Conservation (phyloP, 2,329 filamentous ascomycete genomes). For the Simplicillium sp. region DNA sequence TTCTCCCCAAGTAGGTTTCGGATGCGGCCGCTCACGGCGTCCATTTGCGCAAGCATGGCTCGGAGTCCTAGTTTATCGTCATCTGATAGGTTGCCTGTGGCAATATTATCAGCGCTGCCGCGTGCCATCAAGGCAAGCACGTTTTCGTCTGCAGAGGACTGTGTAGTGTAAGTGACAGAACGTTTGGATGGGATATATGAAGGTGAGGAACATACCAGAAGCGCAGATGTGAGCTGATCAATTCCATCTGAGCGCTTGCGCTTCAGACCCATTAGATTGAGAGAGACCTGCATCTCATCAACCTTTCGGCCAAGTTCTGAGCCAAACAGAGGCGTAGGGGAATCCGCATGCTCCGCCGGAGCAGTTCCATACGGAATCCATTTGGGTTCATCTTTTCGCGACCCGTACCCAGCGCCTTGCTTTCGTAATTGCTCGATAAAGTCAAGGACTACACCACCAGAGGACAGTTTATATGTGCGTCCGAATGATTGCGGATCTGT, state of each 20-base stretch:
- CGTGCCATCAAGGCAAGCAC: constrained; percentile 41
- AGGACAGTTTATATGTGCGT: constrained; percentile 54
- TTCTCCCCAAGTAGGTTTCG: constrained; percentile 26
- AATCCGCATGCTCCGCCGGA: constrained; percentile 8
- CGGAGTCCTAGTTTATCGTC: constrained; percentile 35
- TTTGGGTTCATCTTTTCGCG: constrained; percentile 18
- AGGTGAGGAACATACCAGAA: constrained; percentile 45
- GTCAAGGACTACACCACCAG: constrained; percentile 57
- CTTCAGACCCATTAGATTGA: constrained; percentile 51
- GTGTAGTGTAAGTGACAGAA: constrained; percentile 10
- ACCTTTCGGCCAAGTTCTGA: constrained; percentile 35
- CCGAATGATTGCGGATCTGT: constrained; percentile 52
- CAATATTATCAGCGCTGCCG: constrained; percentile 32
- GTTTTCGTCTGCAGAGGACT: constrained; percentile 34
- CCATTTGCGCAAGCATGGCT: constrained; percentile 36
- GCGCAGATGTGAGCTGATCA: constrained; percentile 44
- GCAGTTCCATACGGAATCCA: constrained; percentile 17
- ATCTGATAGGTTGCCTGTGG: constrained; percentile 25
- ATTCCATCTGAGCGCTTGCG: constrained; percentile 39
- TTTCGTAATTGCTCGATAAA: constrained; percentile 53
- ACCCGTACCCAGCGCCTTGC: constrained; percentile 27
- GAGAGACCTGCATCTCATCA: constrained; percentile 55
- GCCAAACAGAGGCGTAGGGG: constrained; percentile 14
- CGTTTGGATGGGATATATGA: background rate
- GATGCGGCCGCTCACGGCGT: constrained; percentile 33